Percentiles rank a stretch among this genome's conserved stretches.
These are phyloP conservation scores for Apiosordaria backusii DNA, from an alignment of 495 filamentous ascomycete genomes.

Conservation along the genomic window DNA sequence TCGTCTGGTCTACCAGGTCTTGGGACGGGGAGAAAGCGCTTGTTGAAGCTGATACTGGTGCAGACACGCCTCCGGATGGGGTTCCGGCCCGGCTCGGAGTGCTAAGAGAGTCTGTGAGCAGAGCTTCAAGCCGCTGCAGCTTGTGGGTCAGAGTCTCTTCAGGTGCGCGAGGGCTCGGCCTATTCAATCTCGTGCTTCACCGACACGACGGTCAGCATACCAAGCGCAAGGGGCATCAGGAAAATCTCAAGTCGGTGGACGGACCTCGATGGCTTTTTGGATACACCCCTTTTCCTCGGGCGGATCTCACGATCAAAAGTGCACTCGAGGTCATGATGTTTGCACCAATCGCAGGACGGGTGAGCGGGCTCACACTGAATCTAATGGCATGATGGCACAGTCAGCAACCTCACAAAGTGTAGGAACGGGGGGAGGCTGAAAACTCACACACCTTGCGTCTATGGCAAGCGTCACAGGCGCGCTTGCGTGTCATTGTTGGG, in stretches of 20 bases:
- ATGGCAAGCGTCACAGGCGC: slow-evolving; percentile 52
- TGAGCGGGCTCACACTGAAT: slow-evolving; percentile 50
- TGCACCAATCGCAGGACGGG: slow-evolving; percentile 51
- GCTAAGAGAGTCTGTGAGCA: neutral
- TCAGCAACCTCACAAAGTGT: neutral
- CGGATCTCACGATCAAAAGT: slow-evolving; percentile 43
- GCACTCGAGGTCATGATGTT: slow-evolving; percentile 48
- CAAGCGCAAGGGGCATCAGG: too few relatives aligned
- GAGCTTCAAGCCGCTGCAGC: neutral
- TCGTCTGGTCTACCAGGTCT: neutral
- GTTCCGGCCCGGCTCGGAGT: neutral
- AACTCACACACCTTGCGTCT: slow-evolving; percentile 42
- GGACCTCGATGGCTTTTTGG: slow-evolving; percentile 27
- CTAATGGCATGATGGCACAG: slow-evolving; percentile 22
- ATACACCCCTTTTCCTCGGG: slow-evolving; percentile 4
- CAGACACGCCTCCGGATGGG: neutral
- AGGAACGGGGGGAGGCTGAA: slow-evolving; percentile 1
- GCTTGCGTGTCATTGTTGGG: slow-evolving; percentile 18
- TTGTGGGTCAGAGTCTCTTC: neutral
- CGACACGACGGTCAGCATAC: slow-evolving; percentile 2
- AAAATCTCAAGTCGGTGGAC: too few relatives aligned
- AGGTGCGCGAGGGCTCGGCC: neutral
- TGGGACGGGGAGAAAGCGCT: slow-evolving; percentile 1
- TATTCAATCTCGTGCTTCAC: neutral
- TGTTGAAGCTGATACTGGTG: neutral